Evolutionary conservation across 257 asterid species (phyloP).

Genomic region (Solanum sitiens): DNA sequence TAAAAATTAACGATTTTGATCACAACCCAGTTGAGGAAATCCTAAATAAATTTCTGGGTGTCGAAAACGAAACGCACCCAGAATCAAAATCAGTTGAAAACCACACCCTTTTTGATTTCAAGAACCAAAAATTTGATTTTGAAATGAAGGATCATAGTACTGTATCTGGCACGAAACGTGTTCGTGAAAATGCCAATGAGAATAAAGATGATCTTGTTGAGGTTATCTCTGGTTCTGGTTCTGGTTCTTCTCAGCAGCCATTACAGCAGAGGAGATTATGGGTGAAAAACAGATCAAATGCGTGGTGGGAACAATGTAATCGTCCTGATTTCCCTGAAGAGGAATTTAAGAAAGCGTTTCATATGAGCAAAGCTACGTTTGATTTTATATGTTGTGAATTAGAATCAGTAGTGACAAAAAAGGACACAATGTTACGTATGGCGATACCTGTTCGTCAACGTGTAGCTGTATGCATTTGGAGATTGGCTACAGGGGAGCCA

Average conservation of each 20-base stretch:
- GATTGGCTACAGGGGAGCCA: slow-evolving; percentile 85
- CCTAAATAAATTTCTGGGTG: background rate
- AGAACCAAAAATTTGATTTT: background rate
- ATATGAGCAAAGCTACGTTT: slow-evolving; percentile 67
- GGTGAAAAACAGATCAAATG: slow-evolving; percentile 74
- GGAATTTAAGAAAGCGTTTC: slow-evolving; percentile 53
- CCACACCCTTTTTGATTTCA: background rate
- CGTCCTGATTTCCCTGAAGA: slow-evolving; percentile 57
- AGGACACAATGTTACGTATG: slow-evolving; percentile 71
- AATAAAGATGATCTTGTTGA: background rate
- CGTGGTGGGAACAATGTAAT: slow-evolving; percentile 79
- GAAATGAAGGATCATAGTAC: background rate
- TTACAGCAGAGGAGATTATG: slow-evolving; percentile 46
- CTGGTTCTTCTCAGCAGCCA: background rate
- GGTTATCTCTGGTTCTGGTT: background rate
- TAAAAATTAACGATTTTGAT: background rate
- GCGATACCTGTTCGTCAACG: slow-evolving; percentile 90
- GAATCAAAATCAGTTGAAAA: background rate
- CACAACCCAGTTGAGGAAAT: slow-evolving; percentile 16
- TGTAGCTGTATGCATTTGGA: slow-evolving; percentile 82
- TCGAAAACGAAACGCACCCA: background rate
- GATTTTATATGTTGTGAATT: slow-evolving; percentile 58
- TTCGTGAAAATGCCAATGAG: background rate
- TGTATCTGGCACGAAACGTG: background rate
- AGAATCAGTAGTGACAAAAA: slow-evolving; percentile 55